Base-by-base conservation (phyloP, 768 basidiomycete species). In the Tricholoma furcatifolium region DNA sequence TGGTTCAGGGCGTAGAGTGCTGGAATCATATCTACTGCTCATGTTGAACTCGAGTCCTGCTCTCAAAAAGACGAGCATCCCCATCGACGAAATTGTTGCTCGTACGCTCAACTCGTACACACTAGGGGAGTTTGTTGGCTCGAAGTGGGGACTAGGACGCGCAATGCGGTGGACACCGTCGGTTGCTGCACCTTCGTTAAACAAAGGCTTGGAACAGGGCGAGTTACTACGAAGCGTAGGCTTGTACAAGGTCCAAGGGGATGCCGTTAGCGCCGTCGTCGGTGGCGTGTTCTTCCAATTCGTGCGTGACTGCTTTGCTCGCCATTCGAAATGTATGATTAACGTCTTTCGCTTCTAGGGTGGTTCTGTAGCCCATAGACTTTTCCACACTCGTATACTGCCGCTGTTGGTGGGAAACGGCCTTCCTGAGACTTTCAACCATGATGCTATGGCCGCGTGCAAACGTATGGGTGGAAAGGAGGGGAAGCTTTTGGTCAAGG, bases 81-180 rank as follows among this genome's bases (percentile, higher is more conserved):
- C 83, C 27, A 7, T 27, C 40, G 81, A 86, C n/a, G 73, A 67
- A 15, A 74, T 91, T 39, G 62, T 74, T 15, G 71, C 78, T 39
- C 80, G 77, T 30, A 75, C 83, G 10, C 63, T 93, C 35, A 85
- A 89, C 64, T 81, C 89, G 1, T 84, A 88, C 62, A 64, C 81
- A 17, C 70, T 93, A 24, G 91, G 91, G 39, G 82, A 90, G 66
- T 76, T 84, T 59, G 77, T 93, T 44, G 91, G 85, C 36, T 78
- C 50, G 17, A 43, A 51, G 18, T 93, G 91, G 91, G 78, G 81
- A 6, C 70, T 93, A 27, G 85, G 86, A 48, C 79, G 80, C 36
- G 77, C 80, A n/a, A 74, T 92, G 66, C 82, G 84, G 20, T 93
- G 91, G 91, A 78, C 80, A 24, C 87, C 86, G 6, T 75, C 86